Conservation (phyloP, 495 filamentous ascomycete genomes). For the Daldinia concentrica region DNA sequence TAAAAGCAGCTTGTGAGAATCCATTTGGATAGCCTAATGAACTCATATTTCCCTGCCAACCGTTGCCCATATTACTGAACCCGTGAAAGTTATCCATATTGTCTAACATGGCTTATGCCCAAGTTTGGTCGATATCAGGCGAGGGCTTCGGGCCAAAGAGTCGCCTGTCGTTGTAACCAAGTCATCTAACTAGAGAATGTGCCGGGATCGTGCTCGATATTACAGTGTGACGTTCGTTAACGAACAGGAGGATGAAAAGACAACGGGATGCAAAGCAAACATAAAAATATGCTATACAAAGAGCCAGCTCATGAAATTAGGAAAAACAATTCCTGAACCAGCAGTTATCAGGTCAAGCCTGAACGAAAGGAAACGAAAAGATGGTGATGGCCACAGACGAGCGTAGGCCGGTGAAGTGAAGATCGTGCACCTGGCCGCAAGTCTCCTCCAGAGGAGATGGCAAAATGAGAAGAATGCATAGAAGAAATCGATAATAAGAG, state of each 20-base stretch:
- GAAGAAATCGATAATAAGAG: conserved; percentile 42
- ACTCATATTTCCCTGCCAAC: conserved; percentile 55
- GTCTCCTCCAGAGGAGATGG: conserved; percentile 47
- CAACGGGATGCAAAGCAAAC: conserved; percentile 38
- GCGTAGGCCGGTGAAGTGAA: conserved; percentile 41
- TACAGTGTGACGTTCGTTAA: conserved; percentile 38
- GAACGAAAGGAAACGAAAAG: conserved; percentile 52
- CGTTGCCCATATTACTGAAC: conserved; percentile 41
- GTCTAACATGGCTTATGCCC: conserved; percentile 44
- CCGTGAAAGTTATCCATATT: conserved; percentile 43
- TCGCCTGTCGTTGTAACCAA: conserved; percentile 53
- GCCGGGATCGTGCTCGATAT: conserved; percentile 48
- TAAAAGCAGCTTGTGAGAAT: conserved; percentile 49
- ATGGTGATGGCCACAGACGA: conserved; percentile 38
- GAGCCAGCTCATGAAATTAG: conserved; percentile 53
- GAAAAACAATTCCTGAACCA: conserved; percentile 59
- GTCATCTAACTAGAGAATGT: conserved; percentile 56
- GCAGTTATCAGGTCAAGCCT: conserved; percentile 43
- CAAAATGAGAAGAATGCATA: conserved; percentile 40
- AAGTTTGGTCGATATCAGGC: conserved; percentile 52
- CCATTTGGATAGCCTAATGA: conserved; percentile 42
- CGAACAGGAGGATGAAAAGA: conserved; percentile 31
- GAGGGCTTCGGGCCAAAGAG: conserved; percentile 58
- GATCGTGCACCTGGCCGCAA: conserved; percentile 37
- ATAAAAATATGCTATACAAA: conserved; percentile 40